Evolutionary conservation across 2,329 filamentous ascomycete genomes (phyloP).

Genomic region (Phaeosphaeria sp.): DNA sequence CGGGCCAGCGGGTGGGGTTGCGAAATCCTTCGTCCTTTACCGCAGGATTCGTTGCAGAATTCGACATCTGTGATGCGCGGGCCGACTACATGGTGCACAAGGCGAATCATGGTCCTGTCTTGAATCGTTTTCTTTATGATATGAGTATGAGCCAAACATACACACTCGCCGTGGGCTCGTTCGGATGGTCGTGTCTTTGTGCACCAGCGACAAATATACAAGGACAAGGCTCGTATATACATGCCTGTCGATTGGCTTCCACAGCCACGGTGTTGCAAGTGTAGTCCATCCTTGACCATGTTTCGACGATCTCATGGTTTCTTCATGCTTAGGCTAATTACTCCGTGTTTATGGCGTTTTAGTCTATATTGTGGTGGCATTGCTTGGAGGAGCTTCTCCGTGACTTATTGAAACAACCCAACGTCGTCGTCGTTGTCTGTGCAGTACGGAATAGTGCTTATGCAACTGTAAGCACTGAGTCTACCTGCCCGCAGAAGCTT

Average conservation of each 20-base stretch:
- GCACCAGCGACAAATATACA: neutral
- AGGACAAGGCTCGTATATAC: neutral
- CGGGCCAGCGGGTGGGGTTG: slow-evolving; percentile 31
- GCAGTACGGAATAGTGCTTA: neutral
- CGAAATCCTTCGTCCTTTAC: slow-evolving; percentile 6
- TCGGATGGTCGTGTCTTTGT: neutral
- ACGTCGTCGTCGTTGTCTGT: neutral
- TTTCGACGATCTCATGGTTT: slow-evolving; percentile 1
- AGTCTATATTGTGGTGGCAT: slow-evolving; percentile 17
- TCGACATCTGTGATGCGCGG: neutral
- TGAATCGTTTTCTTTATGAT: neutral
- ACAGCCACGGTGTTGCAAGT: neutral
- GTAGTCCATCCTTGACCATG: neutral
- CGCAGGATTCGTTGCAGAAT: neutral
- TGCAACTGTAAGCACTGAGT: neutral
- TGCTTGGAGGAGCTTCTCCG: slow-evolving; percentile 8
- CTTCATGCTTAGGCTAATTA: slow-evolving; percentile 12
- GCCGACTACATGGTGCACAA: neutral
- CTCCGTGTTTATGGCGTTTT: slow-evolving; percentile 2
- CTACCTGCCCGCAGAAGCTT: neutral
- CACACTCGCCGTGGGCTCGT: neutral
- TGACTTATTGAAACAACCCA: neutral
- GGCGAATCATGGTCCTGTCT: neutral
- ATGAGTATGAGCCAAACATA: neutral
- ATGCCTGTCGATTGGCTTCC: slow-evolving; percentile 5